These are phyloP conservation scores for Tuber brumale DNA, from an alignment of 495 filamentous ascomycete genomes.

Conservation along the genomic window DNA sequence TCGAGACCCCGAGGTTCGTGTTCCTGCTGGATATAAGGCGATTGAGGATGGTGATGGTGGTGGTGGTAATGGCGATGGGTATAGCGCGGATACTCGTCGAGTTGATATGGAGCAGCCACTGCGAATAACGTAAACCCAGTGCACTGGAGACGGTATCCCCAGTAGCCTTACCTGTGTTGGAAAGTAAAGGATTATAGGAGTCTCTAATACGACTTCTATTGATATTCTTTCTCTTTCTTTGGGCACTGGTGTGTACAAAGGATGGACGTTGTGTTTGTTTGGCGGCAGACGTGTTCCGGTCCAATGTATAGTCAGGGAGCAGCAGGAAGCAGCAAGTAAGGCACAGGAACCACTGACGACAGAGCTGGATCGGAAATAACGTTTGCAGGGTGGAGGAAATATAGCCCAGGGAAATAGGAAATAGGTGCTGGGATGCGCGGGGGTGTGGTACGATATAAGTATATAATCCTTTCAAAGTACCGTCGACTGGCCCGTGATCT, in stretches of 20 bases:
- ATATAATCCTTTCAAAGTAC: constrained; percentile 38
- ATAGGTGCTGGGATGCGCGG: constrained; percentile 41
- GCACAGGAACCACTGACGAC: constrained; percentile 41
- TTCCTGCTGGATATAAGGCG: constrained; percentile 39
- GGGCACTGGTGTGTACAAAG: constrained; percentile 30
- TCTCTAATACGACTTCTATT: constrained; percentile 31
- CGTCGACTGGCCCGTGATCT: constrained; percentile 38
- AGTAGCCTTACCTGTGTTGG: constrained; percentile 38
- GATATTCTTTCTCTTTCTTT: constrained; percentile 27
- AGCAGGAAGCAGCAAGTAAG: constrained; percentile 35
- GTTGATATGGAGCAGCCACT: constrained; percentile 42
- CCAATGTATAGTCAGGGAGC: not conserved
- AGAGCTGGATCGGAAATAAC: constrained; percentile 41
- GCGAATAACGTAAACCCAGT: constrained; percentile 38
- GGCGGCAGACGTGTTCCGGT: constrained; percentile 36
- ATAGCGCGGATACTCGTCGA: constrained; percentile 40
- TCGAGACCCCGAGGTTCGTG: constrained; percentile 41
- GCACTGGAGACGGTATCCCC: constrained; percentile 38
- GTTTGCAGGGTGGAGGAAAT: constrained; percentile 41
- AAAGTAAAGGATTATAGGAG: constrained; percentile 31
- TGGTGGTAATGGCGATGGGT: constrained; percentile 32
- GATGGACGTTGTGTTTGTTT: constrained; percentile 38
- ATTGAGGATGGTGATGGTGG: constrained; percentile 35
- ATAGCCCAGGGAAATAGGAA: constrained; percentile 42
- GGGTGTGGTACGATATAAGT: constrained; percentile 40